These are phyloP conservation scores for Capsicum rhomboideum DNA, from an alignment of 257 asterid species.

Conservation along the genomic window DNA sequence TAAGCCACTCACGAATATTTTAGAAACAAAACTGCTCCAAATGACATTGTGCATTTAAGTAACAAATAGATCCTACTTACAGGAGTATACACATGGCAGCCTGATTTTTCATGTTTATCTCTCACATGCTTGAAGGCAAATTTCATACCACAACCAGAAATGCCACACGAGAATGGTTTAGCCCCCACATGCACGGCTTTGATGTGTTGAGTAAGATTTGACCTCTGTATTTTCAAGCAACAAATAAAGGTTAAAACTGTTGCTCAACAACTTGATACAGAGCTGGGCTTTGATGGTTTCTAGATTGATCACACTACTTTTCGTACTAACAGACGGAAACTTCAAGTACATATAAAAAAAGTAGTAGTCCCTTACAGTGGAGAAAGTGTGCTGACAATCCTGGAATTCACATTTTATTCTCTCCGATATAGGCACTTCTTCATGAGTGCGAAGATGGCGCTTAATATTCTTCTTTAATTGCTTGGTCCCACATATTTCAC, in stretches of 20 bases:
- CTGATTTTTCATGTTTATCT: conserved; percentile 76
- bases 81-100: conserved; percentile 47
- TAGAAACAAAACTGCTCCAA: neutral
- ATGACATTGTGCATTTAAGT: neutral
- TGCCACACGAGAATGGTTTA: conserved; percentile 53
- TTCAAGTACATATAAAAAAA: neutral
- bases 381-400: conserved; percentile 51
- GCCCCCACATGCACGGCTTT: conserved; percentile 61
- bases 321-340: neutral
- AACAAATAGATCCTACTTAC: conserved; percentile 29
- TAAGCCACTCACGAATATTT: neutral
- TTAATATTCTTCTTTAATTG: conserved; percentile 83
- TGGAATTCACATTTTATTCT: conserved; percentile 47
- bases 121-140: conserved; percentile 86
- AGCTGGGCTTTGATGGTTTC: neutral
- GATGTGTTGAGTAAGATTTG: conserved; percentile 70
- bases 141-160: conserved; percentile 53
- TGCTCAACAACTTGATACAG: neutral
- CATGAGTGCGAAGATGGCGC: conserved; percentile 71
- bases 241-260: neutral
- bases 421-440: conserved; percentile 20
- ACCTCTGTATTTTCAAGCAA: conserved; percentile 32
- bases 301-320: neutral
- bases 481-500: conserved; percentile 68
- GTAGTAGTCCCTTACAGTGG: conserved; percentile 40